Evolutionary conservation across 495 filamentous ascomycete species (phyloP).

Genomic region (Ramalina peruviana): DNA sequence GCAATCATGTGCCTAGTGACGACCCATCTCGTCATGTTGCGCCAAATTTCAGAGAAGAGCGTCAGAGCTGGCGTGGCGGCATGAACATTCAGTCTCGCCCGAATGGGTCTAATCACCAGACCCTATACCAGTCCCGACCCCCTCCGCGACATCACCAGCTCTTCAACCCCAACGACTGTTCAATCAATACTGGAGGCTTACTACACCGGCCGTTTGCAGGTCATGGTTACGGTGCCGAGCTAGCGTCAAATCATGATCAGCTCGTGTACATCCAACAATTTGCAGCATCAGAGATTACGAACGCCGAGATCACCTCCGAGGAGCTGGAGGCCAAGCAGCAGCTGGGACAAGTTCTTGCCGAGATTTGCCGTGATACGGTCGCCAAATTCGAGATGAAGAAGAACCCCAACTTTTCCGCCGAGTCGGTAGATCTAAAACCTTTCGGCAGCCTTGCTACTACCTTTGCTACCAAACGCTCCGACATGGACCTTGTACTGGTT

Average conservation of each 20-base stretch:
- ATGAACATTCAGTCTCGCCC: not conserved
- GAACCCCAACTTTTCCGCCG: constrained; percentile 31
- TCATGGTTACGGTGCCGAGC: not conserved
- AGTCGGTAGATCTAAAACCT: constrained; percentile 43
- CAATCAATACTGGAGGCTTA: not conserved
- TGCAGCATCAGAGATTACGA: constrained; percentile 25
- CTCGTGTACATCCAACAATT: constrained; percentile 31
- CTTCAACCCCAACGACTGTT: constrained; percentile 17
- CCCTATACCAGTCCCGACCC: not conserved
- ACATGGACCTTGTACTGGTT: constrained; percentile 63
- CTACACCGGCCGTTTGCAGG: not conserved
- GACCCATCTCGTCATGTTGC: too few species aligned
- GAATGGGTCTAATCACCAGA: not conserved
- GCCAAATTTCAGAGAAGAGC: too few species aligned
- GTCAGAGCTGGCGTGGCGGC: too few species aligned
- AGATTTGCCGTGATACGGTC: constrained; percentile 40
- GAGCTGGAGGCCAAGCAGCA: constrained; percentile 50
- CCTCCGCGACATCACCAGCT: constrained; percentile 18
- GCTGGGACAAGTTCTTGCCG: constrained; percentile 43
- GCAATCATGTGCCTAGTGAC: too few species aligned
- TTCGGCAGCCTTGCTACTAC: constrained; percentile 64
- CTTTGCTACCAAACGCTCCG: constrained; percentile 57
- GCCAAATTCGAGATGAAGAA: constrained; percentile 28
- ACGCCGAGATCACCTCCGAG: constrained; percentile 31
- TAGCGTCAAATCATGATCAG: constrained; percentile 27